Base-by-base conservation (phyloP, 2,329 filamentous ascomycete species). In the Bisporella sp. region DNA sequence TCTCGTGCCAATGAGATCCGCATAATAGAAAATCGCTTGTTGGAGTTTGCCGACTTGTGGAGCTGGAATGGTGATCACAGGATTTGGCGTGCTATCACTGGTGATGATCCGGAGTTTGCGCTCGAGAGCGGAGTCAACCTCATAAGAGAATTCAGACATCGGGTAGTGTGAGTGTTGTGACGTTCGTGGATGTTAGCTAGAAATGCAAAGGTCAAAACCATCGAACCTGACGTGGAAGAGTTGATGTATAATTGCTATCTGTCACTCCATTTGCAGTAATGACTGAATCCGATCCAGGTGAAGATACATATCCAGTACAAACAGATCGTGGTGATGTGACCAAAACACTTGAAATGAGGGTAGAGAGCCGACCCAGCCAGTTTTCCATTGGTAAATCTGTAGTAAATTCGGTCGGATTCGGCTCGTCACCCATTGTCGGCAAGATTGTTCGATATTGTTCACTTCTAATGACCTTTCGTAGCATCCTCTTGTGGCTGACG, bases 201-300 rank as follows among this genome's bases (percentile, higher is more conserved):
- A 53, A 71, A 71, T 40, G 61, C 59, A 30, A 64, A 67, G 1
- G 68, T 63, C 32, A 73, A 66, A 3, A 69, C 66, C 60, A 74
- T 68, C 45, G 69, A 59, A 41, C 70, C 66, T 0, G 71, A 70
- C 0, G 71, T 72, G 4, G 69, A 68, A 6, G 71, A 69, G 62
- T 73, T 70, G 57, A 71, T 68, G 54, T 69, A 55, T 31, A 55
- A 40, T 42, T 57, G 53, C 53, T 50, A 57, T 30, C 50, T 55
- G 41, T 57, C 44, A 31, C 50, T 49, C 45, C 53, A 55, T 12
- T 46, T 31, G 42, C 53, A 55, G 41, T 51, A 47, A 21, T 50
- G 42, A 9, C 50, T 52, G 28, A 55, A 55, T 48, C 49, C 50
- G 49, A 57, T 42, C 49, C 54, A 56, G 13, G 52, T 47, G 35